Evolutionary conservation across 164 flowering plant genomes (phyloP), one percentile per base, ranked within the genome.

Genomic region (Liquidambar formosana): DNA sequence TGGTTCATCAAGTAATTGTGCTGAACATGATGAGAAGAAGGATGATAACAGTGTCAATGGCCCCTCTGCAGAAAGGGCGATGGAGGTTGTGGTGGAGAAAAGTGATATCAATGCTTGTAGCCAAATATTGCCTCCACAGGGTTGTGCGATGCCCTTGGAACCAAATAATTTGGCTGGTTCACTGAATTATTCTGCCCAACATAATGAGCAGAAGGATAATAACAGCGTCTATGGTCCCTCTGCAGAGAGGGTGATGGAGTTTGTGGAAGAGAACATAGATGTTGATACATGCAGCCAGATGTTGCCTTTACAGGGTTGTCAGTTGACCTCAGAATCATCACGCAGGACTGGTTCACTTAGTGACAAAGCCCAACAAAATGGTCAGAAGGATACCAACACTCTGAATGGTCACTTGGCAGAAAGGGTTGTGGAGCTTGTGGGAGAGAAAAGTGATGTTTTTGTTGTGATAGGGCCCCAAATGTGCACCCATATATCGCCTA

Each of bases 371-470:
- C 57, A 53, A 28, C 43, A 19, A 48, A 43, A 41, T 21, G 72
- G 64, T 19, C 65, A 57, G 43, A 58, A 22, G 48, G 71, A 64
- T 57, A 54, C 62, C 45, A 66, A 18, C 27, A 57, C 27, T 70
- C 52, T 57, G 14, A n/a, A 11, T 45, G 44, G 33, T 58, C 43
- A 46, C 16, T 59, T 57, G 11, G 47, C 49, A 18, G 74, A 58
- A 19, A 19, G 63, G 18, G 56, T 21, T 38, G 46, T 52, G 44
- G 75, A 64, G 26, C 28, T 19, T 67, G 19, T 43, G 43, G 72
- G 71, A 64, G 80, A 71, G 48, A 66, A 73, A 45, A 54, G 44
- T 47, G 71, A 78, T 64, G 28, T 43, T 25, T 56, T 56, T 9
- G 57, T 64, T 28, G 61, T 47, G 57, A 10, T 12, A 26, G 68